Percentiles rank a stretch among this genome's conserved stretches.
These are phyloP conservation scores for Jasminum sambac DNA, from an alignment of 257 asterid species.

Conservation along the genomic window DNA sequence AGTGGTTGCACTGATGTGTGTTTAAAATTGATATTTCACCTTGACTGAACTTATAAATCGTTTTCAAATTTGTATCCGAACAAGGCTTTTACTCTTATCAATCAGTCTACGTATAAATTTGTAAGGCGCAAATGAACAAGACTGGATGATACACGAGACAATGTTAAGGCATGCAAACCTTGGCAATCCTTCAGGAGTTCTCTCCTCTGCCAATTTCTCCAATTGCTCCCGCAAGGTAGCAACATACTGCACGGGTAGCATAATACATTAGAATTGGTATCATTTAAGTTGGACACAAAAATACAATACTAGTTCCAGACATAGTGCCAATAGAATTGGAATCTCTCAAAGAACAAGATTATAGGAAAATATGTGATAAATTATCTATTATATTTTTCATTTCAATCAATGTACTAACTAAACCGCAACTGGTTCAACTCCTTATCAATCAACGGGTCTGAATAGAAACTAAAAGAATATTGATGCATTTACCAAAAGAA, in stretches of 20 bases:
- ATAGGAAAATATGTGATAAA: neutral
- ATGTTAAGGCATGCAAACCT: constrained; percentile 46
- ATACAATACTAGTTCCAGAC: neutral
- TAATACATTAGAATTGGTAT: constrained; percentile 15
- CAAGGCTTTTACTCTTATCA: neutral
- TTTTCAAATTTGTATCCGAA: too few relatives aligned
- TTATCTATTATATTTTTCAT: neutral
- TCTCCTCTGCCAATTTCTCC: constrained; percentile 86
- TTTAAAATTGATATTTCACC: too few relatives aligned
- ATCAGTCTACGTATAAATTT: neutral
- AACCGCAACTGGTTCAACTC: neutral
- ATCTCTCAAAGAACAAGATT: constrained; percentile 7
- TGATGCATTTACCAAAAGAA: neutral
- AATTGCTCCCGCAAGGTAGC: constrained; percentile 82
- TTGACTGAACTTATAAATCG: too few relatives aligned
- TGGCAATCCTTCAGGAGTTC: constrained; percentile 71
- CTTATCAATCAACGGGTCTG: neutral
- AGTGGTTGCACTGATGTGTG: too few relatives aligned
- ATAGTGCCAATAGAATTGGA: constrained; percentile 1
- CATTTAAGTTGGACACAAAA: neutral
- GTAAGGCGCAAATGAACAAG: neutral
- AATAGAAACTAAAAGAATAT: neutral
- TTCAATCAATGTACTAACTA: neutral
- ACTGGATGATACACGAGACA: neutral
- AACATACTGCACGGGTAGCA: constrained; percentile 60